Evolutionary conservation across 2,329 filamentous ascomycete genomes (phyloP).

Genomic region (Aureobasidium lini): DNA sequence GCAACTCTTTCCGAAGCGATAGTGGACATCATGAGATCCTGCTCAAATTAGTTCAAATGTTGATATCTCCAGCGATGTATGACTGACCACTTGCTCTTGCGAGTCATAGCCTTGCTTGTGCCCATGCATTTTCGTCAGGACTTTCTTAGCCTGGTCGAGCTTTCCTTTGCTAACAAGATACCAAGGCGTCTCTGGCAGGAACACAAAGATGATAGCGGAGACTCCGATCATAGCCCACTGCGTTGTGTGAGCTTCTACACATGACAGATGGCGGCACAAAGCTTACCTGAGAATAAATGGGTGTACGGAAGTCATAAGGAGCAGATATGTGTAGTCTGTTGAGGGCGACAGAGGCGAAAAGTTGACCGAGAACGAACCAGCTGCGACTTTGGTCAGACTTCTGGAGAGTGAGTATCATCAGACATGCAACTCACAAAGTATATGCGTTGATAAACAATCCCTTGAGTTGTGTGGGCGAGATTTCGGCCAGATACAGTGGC

Average conservation of each 20-base stretch:
- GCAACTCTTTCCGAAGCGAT: slow-evolving; percentile 27
- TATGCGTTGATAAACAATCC: slow-evolving; percentile 36
- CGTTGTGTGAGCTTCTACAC: background rate
- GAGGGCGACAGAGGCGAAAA: slow-evolving; percentile 37
- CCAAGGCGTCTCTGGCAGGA: slow-evolving; percentile 36
- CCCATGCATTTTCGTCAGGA: slow-evolving; percentile 24
- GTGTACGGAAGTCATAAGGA: slow-evolving; percentile 31
- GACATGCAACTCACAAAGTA: slow-evolving; percentile 26
- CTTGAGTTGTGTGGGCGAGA: slow-evolving; percentile 34
- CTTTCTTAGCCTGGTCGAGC: slow-evolving; percentile 23
- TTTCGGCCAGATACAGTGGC: slow-evolving; percentile 36
- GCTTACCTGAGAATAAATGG: slow-evolving; percentile 37
- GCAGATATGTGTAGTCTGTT: slow-evolving; percentile 25
- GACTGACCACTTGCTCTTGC: slow-evolving; percentile 27
- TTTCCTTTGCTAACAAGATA: slow-evolving; percentile 20
- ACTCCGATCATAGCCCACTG: slow-evolving; percentile 40
- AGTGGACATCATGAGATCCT: slow-evolving; percentile 31
- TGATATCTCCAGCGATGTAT: too few relatives aligned
- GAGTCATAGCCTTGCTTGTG: slow-evolving; percentile 28
- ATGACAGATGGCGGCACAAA: background rate
- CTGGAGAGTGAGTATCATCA: background rate
- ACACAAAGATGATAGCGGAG: slow-evolving; percentile 33
- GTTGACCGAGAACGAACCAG: slow-evolving; percentile 39
- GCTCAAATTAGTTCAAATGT: background rate
- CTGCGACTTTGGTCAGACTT: slow-evolving; percentile 13